Conservation (phyloP, 805 yeast species). For the Saturnispora besseyi region DNA sequence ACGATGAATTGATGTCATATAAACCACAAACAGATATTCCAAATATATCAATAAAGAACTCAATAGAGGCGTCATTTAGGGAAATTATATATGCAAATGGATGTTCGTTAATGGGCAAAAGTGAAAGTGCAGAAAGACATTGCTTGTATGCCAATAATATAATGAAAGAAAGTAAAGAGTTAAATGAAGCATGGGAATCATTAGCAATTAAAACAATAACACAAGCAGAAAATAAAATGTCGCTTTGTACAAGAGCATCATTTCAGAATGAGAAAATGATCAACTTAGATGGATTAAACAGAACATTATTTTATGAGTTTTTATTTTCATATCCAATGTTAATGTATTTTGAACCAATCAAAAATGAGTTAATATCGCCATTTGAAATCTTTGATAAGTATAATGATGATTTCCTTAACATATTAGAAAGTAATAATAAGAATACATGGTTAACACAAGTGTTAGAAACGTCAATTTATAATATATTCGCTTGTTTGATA, state of each 20-base stretch:
- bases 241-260: constrained; percentile 14
- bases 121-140: constrained; percentile 19
- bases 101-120: constrained; percentile 29
- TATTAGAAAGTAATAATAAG: constrained; percentile 4
- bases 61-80: constrained; percentile 18
- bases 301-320: constrained; percentile 18
- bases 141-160: constrained; percentile 20
- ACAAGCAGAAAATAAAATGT: constrained; percentile 28
- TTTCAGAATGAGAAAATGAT: not conserved
- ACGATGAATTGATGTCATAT: constrained; percentile 20
- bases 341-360: constrained; percentile 29
- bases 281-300: constrained; percentile 4
- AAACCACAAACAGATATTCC: constrained; percentile 22
- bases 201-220: constrained; percentile 35
- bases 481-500: constrained; percentile 30
- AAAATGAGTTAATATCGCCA: constrained; percentile 33
- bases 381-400: constrained; percentile 28
- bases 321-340: constrained; percentile 34
- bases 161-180: constrained; percentile 11
- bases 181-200: constrained; percentile 28
- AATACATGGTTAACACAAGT: constrained; percentile 31
- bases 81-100: constrained; percentile 34
- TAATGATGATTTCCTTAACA: constrained; percentile 16
- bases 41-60: constrained; percentile 17
- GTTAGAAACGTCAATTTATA: constrained; percentile 30